Evolutionary conservation across 2,329 filamentous ascomycete species (phyloP).

Genomic region (Lasiodiplodia sp.): DNA sequence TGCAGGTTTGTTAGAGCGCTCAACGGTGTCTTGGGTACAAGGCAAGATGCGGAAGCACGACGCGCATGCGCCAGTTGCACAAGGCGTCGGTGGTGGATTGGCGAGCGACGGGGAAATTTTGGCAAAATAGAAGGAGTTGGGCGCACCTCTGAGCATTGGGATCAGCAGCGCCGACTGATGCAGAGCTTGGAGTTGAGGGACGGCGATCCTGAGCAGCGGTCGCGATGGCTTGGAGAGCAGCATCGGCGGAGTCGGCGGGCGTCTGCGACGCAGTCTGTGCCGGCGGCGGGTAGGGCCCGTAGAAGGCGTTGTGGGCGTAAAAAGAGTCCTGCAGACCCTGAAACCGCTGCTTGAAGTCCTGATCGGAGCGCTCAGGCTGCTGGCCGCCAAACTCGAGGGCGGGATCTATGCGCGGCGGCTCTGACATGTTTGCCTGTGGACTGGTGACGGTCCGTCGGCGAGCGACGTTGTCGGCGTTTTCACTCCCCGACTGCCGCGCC

Average conservation of each 20-base stretch:
- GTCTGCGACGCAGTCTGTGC: conserved; percentile 7
- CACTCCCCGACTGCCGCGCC: not conserved
- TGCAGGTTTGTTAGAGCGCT: conserved; percentile 12
- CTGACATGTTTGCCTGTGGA: conserved; percentile 8
- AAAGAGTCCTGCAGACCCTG: conserved; percentile 26
- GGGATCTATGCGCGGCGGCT: conserved; percentile 20
- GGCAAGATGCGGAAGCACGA: not conserved
- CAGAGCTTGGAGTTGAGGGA: conserved; percentile 26
- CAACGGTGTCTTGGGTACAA: not conserved
- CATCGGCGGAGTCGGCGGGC: conserved; percentile 20
- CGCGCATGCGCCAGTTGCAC: not conserved
- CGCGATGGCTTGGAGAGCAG: conserved; percentile 27
- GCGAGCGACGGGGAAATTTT: not conserved
- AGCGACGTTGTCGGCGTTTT: conserved; percentile 16
- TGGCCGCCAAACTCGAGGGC: conserved; percentile 20
- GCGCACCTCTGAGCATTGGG: conserved; percentile 17
- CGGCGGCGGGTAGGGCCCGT: conserved; percentile 13
- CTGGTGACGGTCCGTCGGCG: conserved; percentile 4
- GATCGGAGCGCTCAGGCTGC: conserved; percentile 21
- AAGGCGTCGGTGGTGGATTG: not conserved
- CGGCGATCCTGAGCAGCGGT: conserved; percentile 26
- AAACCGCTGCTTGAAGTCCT: conserved; percentile 25
- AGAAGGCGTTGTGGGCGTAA: conserved; percentile 17
- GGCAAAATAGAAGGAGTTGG: too few species aligned
- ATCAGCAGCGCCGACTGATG: conserved; percentile 20